Evolutionary conservation across 805 yeast genomes (phyloP), one percentile per base, ranked within the genome.

Genomic region (Yarrowia divulgata): DNA sequence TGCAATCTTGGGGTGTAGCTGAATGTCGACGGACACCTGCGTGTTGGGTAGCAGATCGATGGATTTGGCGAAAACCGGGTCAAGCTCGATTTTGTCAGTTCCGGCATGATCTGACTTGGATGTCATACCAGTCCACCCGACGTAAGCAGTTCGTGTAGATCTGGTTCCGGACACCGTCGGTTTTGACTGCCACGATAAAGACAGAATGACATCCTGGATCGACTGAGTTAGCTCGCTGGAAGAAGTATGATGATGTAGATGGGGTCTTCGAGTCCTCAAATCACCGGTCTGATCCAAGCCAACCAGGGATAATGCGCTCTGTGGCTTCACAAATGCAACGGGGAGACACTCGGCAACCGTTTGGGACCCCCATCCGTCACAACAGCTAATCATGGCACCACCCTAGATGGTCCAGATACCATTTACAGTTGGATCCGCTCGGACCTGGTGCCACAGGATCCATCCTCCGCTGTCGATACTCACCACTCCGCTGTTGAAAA

Each of bases 101-200:
- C 45, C 69, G 19, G 42, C 35, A 3, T 45, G 42, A 13, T 48
- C 64, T 10, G 68, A 64, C 42, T 76, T 69, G 16, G 76, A 70
- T 14, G 80, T 76, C 81, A 85, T 79, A 1, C 93, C 93, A 14
- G 89, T 81, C 93, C 93, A 89, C 3, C 92, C 93, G 19, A 86
- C 82, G 71, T 82, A 88, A 4, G 74, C 79, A 23, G 67, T 70
- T 32, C 67, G 68, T 34, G 69, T 69, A 7, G 71, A 70, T 19
- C 68, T 55, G 29, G 70, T 71, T n/a, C 69, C 48, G 68, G 73
- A 69, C 74, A 80, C 39, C 62, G 73, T 49, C 69, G 74, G 37
- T 72, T 73, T 45, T 69, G 70, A 68, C 69, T 73, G 57, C 82
- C 84, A 70, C 73, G 71, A 72, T 8, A 83, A 67, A 70, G 87